Conservation (phyloP, 345 rosid species). For the Eucalyptus cloeziana region DNA sequence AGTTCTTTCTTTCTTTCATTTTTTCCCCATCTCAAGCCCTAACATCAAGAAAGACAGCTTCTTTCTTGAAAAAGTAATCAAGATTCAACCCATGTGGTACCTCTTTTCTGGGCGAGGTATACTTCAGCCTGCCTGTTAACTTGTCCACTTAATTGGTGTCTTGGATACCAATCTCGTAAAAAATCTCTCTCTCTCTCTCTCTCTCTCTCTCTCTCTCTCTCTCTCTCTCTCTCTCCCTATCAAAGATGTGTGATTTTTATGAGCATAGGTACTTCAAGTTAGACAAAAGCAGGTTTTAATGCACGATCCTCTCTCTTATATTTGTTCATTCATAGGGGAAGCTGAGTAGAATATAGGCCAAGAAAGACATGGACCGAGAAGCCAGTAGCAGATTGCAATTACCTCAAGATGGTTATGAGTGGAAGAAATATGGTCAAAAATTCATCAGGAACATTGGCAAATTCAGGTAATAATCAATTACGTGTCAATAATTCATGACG, state of each 20-base stretch:
- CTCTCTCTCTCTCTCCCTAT: too few species aligned
- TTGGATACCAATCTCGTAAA: not conserved
- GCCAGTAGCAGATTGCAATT: slow-evolving; percentile 2
- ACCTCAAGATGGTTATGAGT: slow-evolving; percentile 27
- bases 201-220: not conserved
- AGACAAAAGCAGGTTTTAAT: not conserved
- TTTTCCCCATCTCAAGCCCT: not conserved
- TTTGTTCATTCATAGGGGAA: not conserved
- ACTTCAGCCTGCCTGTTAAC: not conserved
- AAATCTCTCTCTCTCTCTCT: not conserved
- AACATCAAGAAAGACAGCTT: not conserved
- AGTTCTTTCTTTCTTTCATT: not conserved
- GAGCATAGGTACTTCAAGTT: not conserved
- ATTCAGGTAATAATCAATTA: slow-evolving; percentile 5
- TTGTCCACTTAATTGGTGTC: not conserved
- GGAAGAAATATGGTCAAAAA: slow-evolving; percentile 42
- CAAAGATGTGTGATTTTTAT: not conserved
- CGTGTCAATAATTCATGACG: not conserved
- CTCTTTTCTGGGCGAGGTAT: not conserved
- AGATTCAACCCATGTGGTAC: not conserved
- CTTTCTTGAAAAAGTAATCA: not conserved
- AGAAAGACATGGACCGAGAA: not conserved
- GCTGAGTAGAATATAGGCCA: not conserved
- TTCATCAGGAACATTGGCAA: slow-evolving; percentile 21
- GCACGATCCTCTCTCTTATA: not conserved